Conservation (phyloP, 805 yeast genomes). For the Nakazawaea pomicola region DNA sequence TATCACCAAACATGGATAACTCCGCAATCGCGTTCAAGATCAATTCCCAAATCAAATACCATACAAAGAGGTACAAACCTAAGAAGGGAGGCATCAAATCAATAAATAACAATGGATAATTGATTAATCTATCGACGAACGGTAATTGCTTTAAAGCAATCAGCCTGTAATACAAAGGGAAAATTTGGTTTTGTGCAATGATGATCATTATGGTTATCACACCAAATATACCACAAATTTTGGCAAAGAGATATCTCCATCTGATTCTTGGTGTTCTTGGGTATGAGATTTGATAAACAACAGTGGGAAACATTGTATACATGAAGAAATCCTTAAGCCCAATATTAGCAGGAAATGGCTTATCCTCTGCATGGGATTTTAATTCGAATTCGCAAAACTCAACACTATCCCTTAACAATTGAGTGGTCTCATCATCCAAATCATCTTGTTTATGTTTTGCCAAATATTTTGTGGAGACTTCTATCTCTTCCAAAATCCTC, state of each 20-base stretch:
- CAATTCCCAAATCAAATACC: conserved; percentile 93
- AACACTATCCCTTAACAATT: conserved; percentile 41
- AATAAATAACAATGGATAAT: conserved; percentile 55
- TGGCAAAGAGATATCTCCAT: conserved; percentile 62
- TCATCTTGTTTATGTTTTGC: conserved; percentile 31
- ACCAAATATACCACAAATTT: conserved; percentile 80
- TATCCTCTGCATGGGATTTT: conserved; percentile 30
- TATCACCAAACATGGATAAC: conserved; percentile 77
- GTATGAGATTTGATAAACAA: conserved; percentile 76
- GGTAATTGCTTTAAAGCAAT: conserved; percentile 47
- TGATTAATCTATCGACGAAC: conserved; percentile 33
- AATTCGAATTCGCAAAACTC: conserved; percentile 73
- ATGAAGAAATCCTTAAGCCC: conserved; percentile 59
- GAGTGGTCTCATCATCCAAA: conserved; percentile 25
- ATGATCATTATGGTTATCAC: conserved; percentile 77
- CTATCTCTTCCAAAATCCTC: conserved; percentile 51
- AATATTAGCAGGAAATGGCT: conserved; percentile 73
- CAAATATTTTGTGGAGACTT: conserved; percentile 40
- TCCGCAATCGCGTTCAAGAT: conserved; percentile 89
- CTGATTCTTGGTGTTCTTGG: conserved; percentile 72
- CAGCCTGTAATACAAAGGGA: conserved; percentile 66
- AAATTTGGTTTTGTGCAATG: conserved; percentile 68
- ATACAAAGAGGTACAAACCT: conserved; percentile 67
- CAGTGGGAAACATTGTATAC: conserved; percentile 85
- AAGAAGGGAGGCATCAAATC: conserved; percentile 81